Evolutionary conservation across 2,329 filamentous ascomycete species (phyloP), one percentile per base, ranked within the genome.

Genomic region (Exophiala phaeomuriformis): DNA sequence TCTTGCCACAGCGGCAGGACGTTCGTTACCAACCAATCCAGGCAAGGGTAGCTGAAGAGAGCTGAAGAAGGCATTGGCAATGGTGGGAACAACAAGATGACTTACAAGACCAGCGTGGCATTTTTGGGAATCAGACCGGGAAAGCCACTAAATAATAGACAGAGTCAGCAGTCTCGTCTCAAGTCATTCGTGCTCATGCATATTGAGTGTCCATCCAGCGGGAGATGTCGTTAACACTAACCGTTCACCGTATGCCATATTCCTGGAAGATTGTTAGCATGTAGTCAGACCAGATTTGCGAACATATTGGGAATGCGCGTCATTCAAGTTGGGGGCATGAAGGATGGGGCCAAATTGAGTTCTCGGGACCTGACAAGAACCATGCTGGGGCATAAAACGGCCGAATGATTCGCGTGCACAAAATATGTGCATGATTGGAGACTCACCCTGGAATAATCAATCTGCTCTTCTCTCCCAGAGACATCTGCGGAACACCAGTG

Each of bases 391-490:
- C 37, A 40, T 9, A 19, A 40, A 40, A 9, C n/a, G 27, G 37
- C 27, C 37, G 5, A 12, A 40, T 40, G 8, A 9, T 40, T 40
- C 37, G 37, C n/a, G 4, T 40, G n/a, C 37, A 40, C 27, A n/a
- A n/a, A 19, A 40, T 30, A 40, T 42, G 28, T 19, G 29, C 37
- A 27, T 3, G 31, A 32, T 19, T 12, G 32, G 7, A 19, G 30
- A 66, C 79, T 70, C 78, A 90, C 85, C 80, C 77, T 59, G 84
- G 80, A 68, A 97, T 96, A 63, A 84, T 85, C 61, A 98, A 78
- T 48, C 82, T 87, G 50, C 89, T 84, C 76, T 88, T 91, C 80
- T 97, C 91, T 69, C 91, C 90, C 55, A 95, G 76, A 68, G 85
- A 84, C 91, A 98, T 96, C 67, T 82, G 76, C 47, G 76, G 74